Conservation (phyloP, 768 basidiomycete species). For the Kwoniella sp. region DNA sequence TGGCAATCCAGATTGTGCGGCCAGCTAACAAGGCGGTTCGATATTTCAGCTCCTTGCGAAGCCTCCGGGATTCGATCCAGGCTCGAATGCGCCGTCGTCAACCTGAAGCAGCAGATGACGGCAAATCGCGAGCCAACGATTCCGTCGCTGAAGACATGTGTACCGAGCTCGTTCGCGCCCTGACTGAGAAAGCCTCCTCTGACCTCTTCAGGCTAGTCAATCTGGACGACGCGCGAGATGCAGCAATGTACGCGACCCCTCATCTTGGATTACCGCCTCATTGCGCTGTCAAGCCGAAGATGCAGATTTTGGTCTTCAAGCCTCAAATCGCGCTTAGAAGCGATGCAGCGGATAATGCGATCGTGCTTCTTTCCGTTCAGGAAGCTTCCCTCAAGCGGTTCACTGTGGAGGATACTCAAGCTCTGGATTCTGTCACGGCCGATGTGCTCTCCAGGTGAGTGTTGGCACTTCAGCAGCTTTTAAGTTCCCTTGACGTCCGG, state of each 20-base stretch:
- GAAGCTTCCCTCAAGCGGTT: constrained; percentile 78
- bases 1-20: too few relatives aligned
- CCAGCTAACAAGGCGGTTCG: constrained; percentile 2
- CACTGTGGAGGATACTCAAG: constrained; percentile 77
- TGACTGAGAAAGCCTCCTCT: constrained; percentile 11
- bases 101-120: constrained; percentile 8
- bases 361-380: constrained; percentile 74
- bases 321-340: constrained; percentile 83
- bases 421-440: constrained; percentile 80
- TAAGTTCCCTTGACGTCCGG: too few relatives aligned
- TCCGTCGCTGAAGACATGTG: constrained; percentile 24
- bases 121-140: constrained; percentile 25
- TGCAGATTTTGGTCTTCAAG: constrained; percentile 81
- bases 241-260: constrained; percentile 17
- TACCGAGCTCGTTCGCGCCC: constrained; percentile 17
- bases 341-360: constrained; percentile 63
- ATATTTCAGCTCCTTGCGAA: constrained; percentile 22
- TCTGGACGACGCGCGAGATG: constrained; percentile 7
- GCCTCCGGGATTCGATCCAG: constrained; percentile 19
- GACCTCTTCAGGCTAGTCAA: constrained; percentile 25
- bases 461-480: background rate
- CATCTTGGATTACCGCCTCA: constrained; percentile 47
- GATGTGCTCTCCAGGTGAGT: constrained; percentile 79
- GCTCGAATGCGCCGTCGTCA: constrained; percentile 55
- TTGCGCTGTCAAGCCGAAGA: constrained; percentile 59